Base-by-base conservation (phyloP, 257 asterid species). In the Lycium barbarum region DNA sequence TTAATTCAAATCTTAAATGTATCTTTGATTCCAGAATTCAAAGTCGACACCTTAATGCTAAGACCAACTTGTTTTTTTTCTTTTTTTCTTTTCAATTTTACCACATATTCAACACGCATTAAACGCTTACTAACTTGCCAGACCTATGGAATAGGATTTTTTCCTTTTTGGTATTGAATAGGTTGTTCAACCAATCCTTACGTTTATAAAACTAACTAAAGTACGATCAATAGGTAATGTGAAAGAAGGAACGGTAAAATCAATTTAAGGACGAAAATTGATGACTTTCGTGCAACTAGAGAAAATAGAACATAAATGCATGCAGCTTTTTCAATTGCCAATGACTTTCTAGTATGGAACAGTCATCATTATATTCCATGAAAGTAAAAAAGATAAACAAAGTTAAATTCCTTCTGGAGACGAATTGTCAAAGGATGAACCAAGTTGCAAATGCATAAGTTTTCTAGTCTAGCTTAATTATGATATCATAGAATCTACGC, bases 161-260 rank as follows among this genome's bases (percentile, higher is more conserved):
- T 40, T n/a, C n/a, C n/a, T n/a, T n/a, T n/a, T 40, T 40, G 0
- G 45, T 40, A 40, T 40, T 4, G 45, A 40, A 40, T 40, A 40
- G 5, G 45, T 76, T 76, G 82, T 51, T 76, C 47, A 51, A 22
- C 63, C 47, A 22, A 51, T 76, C 36, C 63, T 49, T 74, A 74
- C 43, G 22, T 53, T 74, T 49, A 40, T 76, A 51, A 51, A 76
- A 14, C 45, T 51, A 76, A 76, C 45, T 40, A 40, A 26, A 47
- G 76, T 14, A 38, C 40, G 79, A 26, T 76, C 4, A 53, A 51
- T 5, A 14, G 47, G 47, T 53, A 51, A 51, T 76, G 82, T 76
- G 65, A 76, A 76, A 51, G 62, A 76, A 53, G 47, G 58, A 53
- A 13, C 3, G 9, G 36, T 33, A 76, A 61, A 76, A 76, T 76